Evolutionary conservation across 2,329 filamentous ascomycete species (phyloP).

Genomic region (Clarireedia monteithiana): DNA sequence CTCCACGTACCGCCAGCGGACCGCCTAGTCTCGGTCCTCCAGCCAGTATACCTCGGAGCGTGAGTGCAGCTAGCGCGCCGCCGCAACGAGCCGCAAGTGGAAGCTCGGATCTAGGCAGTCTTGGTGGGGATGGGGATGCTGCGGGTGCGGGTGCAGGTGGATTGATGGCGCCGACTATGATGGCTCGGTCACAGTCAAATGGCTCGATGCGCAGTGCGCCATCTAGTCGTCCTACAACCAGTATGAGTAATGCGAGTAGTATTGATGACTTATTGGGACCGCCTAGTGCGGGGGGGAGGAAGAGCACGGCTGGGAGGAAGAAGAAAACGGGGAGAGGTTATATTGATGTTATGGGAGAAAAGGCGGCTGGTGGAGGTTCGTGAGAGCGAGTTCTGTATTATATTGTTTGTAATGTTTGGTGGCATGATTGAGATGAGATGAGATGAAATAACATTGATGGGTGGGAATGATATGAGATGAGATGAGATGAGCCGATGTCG

Average conservation of each 20-base stretch:
- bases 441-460: no score
- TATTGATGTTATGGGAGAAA: conserved; percentile 79
- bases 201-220: conserved; percentile 31
- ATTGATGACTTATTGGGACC: conserved; percentile 88
- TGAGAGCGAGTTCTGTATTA: no score
- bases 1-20: conserved; percentile 25
- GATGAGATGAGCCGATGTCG: no score
- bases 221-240: conserved; percentile 64
- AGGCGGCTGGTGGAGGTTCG: background rate
- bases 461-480: no score
- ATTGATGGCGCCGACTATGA: background rate
- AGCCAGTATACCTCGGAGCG: background rate
- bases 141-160: background rate
- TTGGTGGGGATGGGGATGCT: conserved; percentile 11
- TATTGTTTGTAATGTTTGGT: no score
- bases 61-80: background rate
- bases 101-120: conserved; percentile 2
- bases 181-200: no score
- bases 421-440: no score
- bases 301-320: conserved; percentile 52
- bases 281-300: conserved; percentile 58
- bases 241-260: conserved; percentile 85
- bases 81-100: background rate
- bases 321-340: conserved; percentile 86
- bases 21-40: background rate